Conservation (phyloP, 1,284 basidiomycete species). For the Cutaneotrichosporon curvatum region DNA sequence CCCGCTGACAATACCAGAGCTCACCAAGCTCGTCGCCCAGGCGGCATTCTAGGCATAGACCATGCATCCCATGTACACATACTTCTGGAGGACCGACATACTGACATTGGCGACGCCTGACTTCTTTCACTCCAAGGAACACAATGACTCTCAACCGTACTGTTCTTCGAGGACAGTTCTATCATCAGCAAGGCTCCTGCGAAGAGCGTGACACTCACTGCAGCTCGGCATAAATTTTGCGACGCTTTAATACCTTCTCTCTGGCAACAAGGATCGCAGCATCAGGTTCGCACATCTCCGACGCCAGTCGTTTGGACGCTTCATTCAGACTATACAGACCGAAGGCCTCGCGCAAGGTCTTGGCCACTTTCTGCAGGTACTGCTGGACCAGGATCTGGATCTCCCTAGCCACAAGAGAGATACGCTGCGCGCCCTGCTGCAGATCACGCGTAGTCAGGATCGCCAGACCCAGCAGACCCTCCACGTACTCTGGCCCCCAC, state of each 20-base stretch:
- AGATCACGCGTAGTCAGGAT: background rate
- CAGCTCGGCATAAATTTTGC: background rate
- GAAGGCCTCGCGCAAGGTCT: slow-evolving; percentile 11
- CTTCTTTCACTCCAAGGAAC: background rate
- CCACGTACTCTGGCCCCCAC: too few species aligned
- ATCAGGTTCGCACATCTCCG: slow-evolving; percentile 13
- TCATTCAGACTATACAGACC: slow-evolving; percentile 8
- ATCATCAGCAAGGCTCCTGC: background rate
- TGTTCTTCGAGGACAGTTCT: background rate
- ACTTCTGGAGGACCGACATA: background rate
- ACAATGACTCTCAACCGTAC: background rate
- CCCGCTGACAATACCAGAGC: slow-evolving; percentile 52
- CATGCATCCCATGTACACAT: slow-evolving; percentile 15
- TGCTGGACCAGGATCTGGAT: slow-evolving; percentile 4
- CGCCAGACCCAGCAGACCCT: too few species aligned
- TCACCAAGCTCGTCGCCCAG: slow-evolving; percentile 68
- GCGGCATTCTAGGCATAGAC: slow-evolving; percentile 34
- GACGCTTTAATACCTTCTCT: background rate
- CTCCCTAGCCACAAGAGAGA: background rate
- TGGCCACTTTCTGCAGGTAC: slow-evolving; percentile 5
- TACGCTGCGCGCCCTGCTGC: background rate
- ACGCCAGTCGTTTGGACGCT: slow-evolving; percentile 1
- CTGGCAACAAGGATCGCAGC: slow-evolving; percentile 7
- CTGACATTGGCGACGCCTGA: background rate
- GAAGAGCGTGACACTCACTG: background rate